Evolutionary conservation across 108 stramenopile species (phyloP), one percentile per base, ranked within the genome.

Genomic region (Cyclostephanos invisitatus): DNA sequence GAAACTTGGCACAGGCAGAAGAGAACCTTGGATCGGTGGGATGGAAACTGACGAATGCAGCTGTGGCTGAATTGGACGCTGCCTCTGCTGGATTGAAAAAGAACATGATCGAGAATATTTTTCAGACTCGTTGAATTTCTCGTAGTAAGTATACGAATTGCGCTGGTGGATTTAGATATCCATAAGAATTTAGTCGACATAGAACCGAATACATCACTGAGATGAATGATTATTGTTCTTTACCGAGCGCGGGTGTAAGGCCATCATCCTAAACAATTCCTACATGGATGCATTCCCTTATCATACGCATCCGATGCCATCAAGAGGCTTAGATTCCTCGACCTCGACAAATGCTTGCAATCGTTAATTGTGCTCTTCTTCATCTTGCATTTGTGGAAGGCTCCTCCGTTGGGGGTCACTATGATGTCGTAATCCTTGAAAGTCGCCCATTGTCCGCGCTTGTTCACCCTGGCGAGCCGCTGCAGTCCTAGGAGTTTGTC

Each of bases 61-160:
- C 78, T 51, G 68, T 96, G 18, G 67, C 62, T 48, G 90, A 86
- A 69, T 71, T 96, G 50, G 92, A 96, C 62, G 76, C 60, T 32
- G 88, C 84, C 12, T 91, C 93, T n/a, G 59, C 74, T 25, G 56
- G 58, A 5, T 84, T 91, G 27, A 64, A 73, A 20, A 94, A 94
- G 62, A 89, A 90, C 37, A 94, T 94, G 92, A 89, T 94, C 46
- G 90, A 94, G 67, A 94, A 94, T 66, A 73, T 94, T 18, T 94
- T 94, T 73, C 92, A 94, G 78, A 94, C 92, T 21, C 64, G 66
- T 22, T 82, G 38, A 56, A 17, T 20, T n/a, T 22, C 6, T 21
- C 53, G n/a, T n/a, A n/a, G n/a, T n/a, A n/a, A n/a, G n/a, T n/a
- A n/a, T n/a, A n/a, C n/a, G n/a, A n/a, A n/a, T n/a, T n/a, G n/a